Base-by-base conservation (phyloP, 495 filamentous ascomycete species). In the Articulospora tetracladia region DNA sequence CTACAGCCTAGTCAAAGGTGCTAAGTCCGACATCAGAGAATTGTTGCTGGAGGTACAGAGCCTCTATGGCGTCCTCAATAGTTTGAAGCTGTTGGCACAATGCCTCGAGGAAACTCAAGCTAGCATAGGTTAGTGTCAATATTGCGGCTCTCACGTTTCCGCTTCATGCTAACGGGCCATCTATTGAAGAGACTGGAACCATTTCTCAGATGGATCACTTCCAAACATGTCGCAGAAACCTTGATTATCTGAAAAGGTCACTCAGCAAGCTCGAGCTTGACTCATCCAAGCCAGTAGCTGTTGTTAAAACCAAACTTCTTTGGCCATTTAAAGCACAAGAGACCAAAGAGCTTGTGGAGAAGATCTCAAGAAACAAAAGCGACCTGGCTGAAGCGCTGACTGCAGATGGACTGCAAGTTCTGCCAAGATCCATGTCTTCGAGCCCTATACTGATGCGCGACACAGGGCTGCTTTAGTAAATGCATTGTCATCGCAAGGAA, bases 31-130 rank as follows among this genome's bases (percentile, higher is more conserved):
- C 20, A 57, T 57, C 41, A 47, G 28, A 57, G 55, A 23, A 8
- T 34, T 57, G n/a, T 39, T 57, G 22, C 19, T 57, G 3, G 55
- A 57, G 36, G 41, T 48, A 1, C 41, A 57, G 19, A 57, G 55
- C 27, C 39, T 57, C 4, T 57, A 57, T 23, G 55, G 55, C 19
- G 55, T 57, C 20, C 26, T 57, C 13, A 57, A 57, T 10, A 57
- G 55, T 17, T 39, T 57, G 17, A 47, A 57, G 23, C 55, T 57
- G 1, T 25, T 57, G 10, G 55, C 41, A 3, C 44, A n/a, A 19
- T 57, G 36, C 26, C 25, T 57, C 15, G 55, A 57, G 30, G 23
- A 47, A 25, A 25, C 44, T 34, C 34, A 57, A 28, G 36, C 36
- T 4, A n/a, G 8, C 2, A 10, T 23, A 6, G 41, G 55, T 56